A percentile compares a stretch with the other conserved stretches of the same genome.
Evolutionary conservation across 768 basidiomycete genomes (phyloP).

Genomic region (Mycena crocata): DNA sequence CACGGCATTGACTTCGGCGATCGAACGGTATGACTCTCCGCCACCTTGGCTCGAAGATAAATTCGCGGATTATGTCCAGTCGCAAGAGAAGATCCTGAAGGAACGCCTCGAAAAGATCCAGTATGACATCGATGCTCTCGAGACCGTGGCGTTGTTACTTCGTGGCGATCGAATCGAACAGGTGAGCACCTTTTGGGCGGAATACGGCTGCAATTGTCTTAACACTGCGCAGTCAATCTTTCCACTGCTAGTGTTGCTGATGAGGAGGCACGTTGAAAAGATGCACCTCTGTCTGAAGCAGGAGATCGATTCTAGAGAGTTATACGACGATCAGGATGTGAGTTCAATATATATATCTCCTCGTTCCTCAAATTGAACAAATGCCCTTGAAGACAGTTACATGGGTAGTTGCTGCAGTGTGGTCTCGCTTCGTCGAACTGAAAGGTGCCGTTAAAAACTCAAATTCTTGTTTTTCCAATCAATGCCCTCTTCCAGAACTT

Average conservation of each 20-base stretch:
- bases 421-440: background rate
- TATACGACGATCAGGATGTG: constrained; percentile 16
- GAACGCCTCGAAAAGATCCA: constrained; percentile 7
- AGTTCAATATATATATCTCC: too few relatives aligned
- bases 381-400: background rate
- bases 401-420: constrained; percentile 5
- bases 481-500: background rate
- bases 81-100: constrained; percentile 1
- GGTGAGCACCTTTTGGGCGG: background rate
- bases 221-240: constrained; percentile 8
- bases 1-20: background rate
- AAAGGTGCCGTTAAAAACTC: constrained; percentile 2
- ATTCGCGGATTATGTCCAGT: background rate
- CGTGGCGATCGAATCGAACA: constrained; percentile 7
- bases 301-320: constrained; percentile 4
- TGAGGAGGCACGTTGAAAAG: constrained; percentile 21
- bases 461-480: background rate
- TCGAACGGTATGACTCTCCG: background rate
- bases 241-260: constrained; percentile 6
- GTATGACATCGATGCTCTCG: constrained; percentile 4
- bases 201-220: background rate
- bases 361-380: too few relatives aligned
- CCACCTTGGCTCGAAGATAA: background rate
- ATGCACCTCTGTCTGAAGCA: constrained; percentile 21
- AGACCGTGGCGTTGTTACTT: background rate